Evolutionary conservation across 257 asterid species (phyloP).

Genomic region (Nicotiana undulata): DNA sequence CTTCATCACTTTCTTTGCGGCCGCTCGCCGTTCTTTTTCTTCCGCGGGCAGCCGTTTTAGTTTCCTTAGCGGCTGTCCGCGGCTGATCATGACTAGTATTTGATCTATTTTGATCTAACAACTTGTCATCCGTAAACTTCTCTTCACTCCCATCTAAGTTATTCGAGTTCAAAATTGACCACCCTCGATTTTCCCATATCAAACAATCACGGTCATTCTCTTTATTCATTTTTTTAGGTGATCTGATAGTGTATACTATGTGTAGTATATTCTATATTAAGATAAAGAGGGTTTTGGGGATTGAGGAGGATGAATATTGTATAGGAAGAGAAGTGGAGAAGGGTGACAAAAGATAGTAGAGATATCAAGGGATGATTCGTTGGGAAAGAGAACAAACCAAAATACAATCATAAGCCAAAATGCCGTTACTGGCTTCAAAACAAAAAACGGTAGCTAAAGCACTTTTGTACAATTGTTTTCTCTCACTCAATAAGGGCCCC

Average conservation of each 20-base stretch:
- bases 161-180: slow-evolving; percentile 27
- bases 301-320: background rate
- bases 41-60: slow-evolving; percentile 3
- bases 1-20: background rate
- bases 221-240: slow-evolving; percentile 22
- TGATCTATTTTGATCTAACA: background rate
- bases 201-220: slow-evolving; percentile 17
- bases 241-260: background rate
- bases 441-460: slow-evolving; percentile 20
- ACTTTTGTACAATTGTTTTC: background rate
- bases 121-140: slow-evolving; percentile 15
- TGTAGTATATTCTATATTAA: background rate
- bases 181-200: slow-evolving; percentile 31
- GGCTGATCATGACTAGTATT: slow-evolving; percentile 2
- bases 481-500: slow-evolving; percentile 2
- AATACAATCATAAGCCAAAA: slow-evolving; percentile 34
- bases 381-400: background rate
- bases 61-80: background rate
- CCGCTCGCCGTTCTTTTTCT: slow-evolving; percentile 16
- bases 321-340: background rate
- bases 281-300: background rate
- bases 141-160: background rate
- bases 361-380: slow-evolving; percentile 3
- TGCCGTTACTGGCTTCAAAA: slow-evolving; percentile 48
- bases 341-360: background rate